Evolutionary conservation across 2,329 filamentous ascomycete species (phyloP).

Genomic region (Ascochyta pisi): DNA sequence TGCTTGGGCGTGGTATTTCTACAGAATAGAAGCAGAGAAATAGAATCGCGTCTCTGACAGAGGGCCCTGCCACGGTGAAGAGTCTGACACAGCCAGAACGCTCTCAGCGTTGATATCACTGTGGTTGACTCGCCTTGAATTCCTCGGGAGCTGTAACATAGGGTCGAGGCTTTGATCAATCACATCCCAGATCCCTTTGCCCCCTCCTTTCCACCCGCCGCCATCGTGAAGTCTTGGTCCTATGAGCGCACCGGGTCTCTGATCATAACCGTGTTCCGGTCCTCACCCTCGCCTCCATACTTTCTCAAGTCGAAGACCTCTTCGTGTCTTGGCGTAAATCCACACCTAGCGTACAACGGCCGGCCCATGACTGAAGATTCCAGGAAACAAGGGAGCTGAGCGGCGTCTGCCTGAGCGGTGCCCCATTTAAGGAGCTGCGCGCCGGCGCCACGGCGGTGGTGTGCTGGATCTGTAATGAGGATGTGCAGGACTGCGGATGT

Average conservation of each 20-base stretch:
- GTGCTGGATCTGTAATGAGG: slow-evolving; percentile 46
- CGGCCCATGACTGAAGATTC: slow-evolving; percentile 51
- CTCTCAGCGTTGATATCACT: too few species aligned
- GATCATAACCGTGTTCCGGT: slow-evolving; percentile 41
- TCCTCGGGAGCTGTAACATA: too few species aligned
- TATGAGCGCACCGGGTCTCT: slow-evolving; percentile 22
- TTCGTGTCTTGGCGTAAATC: slow-evolving; percentile 33
- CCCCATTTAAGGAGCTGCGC: slow-evolving; percentile 51
- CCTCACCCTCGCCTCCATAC: slow-evolving; percentile 38
- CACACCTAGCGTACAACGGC: slow-evolving; percentile 49
- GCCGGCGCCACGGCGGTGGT: slow-evolving; percentile 53
- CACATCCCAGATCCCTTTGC: too few species aligned
- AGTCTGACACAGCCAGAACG: too few species aligned
- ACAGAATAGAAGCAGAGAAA: too few species aligned
- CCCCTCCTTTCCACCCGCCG: too few species aligned
- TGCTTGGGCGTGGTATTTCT: too few species aligned
- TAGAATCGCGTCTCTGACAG: too few species aligned
- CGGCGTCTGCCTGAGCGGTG: slow-evolving; percentile 48
- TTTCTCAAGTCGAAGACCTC: slow-evolving; percentile 35
- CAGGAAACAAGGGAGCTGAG: slow-evolving; percentile 51
- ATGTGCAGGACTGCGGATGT: slow-evolving; percentile 37
- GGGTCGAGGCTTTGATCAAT: too few species aligned
- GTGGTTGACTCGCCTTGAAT: too few species aligned
- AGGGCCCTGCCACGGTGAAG: too few species aligned
- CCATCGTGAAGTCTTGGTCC: too few species aligned